Base-by-base conservation (phyloP, 768 basidiomycete species). In the Filobasidium floriforme region DNA sequence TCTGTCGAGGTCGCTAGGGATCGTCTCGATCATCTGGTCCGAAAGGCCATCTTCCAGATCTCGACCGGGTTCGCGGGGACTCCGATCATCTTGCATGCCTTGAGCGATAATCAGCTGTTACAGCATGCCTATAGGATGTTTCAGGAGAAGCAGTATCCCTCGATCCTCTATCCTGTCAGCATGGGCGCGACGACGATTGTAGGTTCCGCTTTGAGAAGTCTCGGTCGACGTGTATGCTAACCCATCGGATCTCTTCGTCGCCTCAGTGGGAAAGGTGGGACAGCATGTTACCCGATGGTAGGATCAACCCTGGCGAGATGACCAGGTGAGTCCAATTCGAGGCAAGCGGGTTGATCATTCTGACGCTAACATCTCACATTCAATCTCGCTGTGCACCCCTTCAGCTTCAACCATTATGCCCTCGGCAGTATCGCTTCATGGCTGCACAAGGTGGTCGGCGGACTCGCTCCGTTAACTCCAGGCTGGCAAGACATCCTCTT, bases 31-130 rank as follows among this genome's bases (percentile, higher is more conserved):
- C 18, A 11, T 41, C 15, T 62, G 22, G 41, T 72, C 67, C 69
- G 19, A 60, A n/a, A 7, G 71, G 70, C 52, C 66, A 71, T 19
- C 67, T 77, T 74, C 70, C 65, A 62, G 66, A 67, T 77, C 18
- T 44, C 69, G 5, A 77, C 76, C 11, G 76, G 76, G 7, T 77
- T 77, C 60, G 76, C 76, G 19, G 76, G 73, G 7, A 77, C 76
- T 29, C 76, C 75, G 2, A 65, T 71, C 52, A 71, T 77, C 24
- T 71, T 77, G 0, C 67, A 69, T 32, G 68, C 70, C 7, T 63
- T 77, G 4, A 67, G 69, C 18, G 64, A 68, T 22, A 65, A 63
- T 10, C 75, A 69, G 2, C 59, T 66, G 12, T 61, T 73, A 0
- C 69, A 70, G 7, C 40, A 73, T 15, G 76, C 76, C 1, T 77